Percentiles rank a stretch among this genome's conserved stretches.
These are phyloP conservation scores for Leptosphaerulina australis DNA, from an alignment of 2,329 filamentous ascomycete species.

Conservation along the genomic window DNA sequence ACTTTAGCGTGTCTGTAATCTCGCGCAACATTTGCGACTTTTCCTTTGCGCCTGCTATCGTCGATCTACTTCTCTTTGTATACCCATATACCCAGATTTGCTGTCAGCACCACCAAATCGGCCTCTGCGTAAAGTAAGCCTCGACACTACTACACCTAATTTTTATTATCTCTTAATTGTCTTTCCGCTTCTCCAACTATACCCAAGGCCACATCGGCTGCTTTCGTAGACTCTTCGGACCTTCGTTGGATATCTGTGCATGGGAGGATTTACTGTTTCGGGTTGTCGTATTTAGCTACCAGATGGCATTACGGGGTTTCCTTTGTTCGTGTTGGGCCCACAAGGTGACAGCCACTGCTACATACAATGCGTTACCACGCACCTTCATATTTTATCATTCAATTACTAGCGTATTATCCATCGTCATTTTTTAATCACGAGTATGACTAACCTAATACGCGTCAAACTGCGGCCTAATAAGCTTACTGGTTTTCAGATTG, in stretches of 20 bases:
- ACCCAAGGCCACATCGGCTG: conserved; percentile 9
- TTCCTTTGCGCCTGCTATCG: conserved; percentile 5
- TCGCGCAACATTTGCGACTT: not conserved
- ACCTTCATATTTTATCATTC: not conserved
- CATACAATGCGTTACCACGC: not conserved
- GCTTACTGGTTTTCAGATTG: not conserved
- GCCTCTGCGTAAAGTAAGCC: no score
- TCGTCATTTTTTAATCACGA: no score
- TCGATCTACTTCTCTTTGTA: conserved; percentile 17
- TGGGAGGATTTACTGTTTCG: conserved; percentile 1
- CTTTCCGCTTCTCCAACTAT: conserved; percentile 2
- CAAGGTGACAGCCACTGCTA: no score
- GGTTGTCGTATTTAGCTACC: not conserved
- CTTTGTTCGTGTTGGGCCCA: not conserved
- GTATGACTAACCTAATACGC: no score
- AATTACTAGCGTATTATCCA: not conserved
- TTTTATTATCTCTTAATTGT: not conserved
- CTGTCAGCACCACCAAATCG: not conserved
- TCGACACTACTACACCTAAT: conserved; percentile 4
- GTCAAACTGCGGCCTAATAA: no score
- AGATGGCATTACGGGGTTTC: not conserved
- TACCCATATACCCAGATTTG: conserved; percentile 27
- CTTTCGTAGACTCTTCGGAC: conserved; percentile 6
- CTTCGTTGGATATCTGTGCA: conserved; percentile 6
- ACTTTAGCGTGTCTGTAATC: conserved; percentile 3